Base-by-base conservation (phyloP, 169 alveolate genomes). In the Plasmodium malariae region DNA sequence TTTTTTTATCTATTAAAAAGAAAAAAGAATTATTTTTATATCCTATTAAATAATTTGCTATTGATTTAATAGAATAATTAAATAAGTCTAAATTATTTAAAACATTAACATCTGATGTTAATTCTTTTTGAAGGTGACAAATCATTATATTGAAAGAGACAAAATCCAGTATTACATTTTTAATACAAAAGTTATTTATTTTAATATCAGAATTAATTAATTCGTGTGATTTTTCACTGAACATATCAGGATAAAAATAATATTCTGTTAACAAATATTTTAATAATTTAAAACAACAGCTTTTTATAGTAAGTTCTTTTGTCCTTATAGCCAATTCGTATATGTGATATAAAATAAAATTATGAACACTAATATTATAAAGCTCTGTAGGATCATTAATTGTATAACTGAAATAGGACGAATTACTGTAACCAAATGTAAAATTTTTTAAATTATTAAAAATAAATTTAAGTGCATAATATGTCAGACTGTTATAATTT, bases 151-250 rank as follows among this genome's bases (percentile, higher is more conserved):
- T 78, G 28, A 78, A 78, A n/a, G 89, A 78, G 0, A 78, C 89
- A 78, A 78, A 78, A 78, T 78, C 89, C 36, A 78, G 55, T 48
- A 78, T 78, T 24, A 78, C 89, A 78, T 78, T 78, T 63, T 78
- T 78, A 43, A 78, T 68, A 63, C 45, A 55, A 28, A 78, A 48
- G 30, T 78, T 63, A 49, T 78, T 78, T 11, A 78, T 30, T 65
- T 62, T 78, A 12, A 78, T 78, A 62, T 78, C 76, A 5, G 89
- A 78, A 63, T 78, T 78, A 30, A 78, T 78, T 78, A 78, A 63
- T 78, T 78, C 89, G 45, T 78, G 89, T 17, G 74, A 65, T 34
- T 78, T 78, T 78, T 78, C 89, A 37, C 63, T 78, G 37, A 78
- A 63, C n/a, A 78, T 51, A 30, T 78, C 78, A 14, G 89, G 89